A percentile compares a stretch with the other conserved stretches of the same genome.
These are phyloP conservation scores for Bryum argenteum DNA, from an alignment of 225 moss, liverwort and hornwort species.

Conservation along the genomic window DNA sequence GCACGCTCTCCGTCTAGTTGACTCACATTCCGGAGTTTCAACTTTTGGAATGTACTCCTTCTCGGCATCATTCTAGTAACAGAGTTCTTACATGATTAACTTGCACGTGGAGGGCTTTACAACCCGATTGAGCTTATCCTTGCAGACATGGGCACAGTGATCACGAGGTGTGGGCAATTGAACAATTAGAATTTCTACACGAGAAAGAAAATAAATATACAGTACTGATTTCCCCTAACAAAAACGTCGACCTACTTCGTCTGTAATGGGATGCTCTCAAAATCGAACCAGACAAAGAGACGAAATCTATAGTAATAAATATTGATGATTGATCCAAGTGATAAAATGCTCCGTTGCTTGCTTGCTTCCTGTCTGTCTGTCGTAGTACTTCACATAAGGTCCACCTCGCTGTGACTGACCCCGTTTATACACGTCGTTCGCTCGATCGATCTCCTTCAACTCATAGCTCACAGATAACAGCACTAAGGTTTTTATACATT, in stretches of 20 bases:
- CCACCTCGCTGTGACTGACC: no score
- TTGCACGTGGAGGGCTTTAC: not conserved
- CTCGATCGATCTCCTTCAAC: conserved; percentile 25
- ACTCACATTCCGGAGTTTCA: not conserved
- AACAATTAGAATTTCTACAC: conserved; percentile 39
- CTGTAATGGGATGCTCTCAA: conserved; percentile 1
- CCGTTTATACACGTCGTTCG: conserved; percentile 13
- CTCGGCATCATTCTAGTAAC: not conserved
- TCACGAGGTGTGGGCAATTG: conserved; percentile 21
- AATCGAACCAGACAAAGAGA: not conserved
- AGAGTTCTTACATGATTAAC: not conserved
- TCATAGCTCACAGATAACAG: conserved; percentile 1
- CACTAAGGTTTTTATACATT: conserved; percentile 32
- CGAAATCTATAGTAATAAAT: no score
- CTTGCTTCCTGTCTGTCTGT: not conserved
- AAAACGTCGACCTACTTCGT: no score
- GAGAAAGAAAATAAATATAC: conserved; percentile 31
- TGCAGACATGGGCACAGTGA: conserved; percentile 1
- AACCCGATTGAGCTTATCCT: conserved; percentile 11
- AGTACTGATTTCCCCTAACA: conserved; percentile 14
- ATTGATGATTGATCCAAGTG: not conserved
- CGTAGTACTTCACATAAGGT: conserved; percentile 16
- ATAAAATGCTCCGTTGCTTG: not conserved
- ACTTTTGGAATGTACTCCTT: not conserved
- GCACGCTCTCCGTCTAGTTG: not conserved